phyloP scores from a whole-genome alignment of 75 land plant species.

The Azolla pinnata region DNA sequence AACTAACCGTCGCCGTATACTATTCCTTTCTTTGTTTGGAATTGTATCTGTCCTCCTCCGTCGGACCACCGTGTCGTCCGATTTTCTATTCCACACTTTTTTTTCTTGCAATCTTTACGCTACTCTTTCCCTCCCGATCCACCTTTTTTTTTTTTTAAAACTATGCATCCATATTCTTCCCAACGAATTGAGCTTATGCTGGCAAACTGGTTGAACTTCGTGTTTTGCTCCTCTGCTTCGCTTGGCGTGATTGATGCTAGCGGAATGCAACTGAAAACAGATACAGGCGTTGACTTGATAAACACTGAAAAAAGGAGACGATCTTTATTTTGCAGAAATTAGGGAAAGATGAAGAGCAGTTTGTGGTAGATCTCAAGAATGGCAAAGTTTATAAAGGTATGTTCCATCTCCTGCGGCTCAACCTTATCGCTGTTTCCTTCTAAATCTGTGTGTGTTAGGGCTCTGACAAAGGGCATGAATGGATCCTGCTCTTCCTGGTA shows the following conservation, averaged over 20 bases:
- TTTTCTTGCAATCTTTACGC: too few species aligned
- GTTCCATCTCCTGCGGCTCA: neutral
- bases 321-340: slow-evolving; percentile 48
- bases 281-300: neutral
- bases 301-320: neutral
- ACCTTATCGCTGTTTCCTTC: too few species aligned
- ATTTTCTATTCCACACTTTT: neutral
- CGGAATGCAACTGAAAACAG: neutral
- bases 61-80: neutral
- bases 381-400: slow-evolving; percentile 58
- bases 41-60: neutral
- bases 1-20: neutral
- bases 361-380: slow-evolving; percentile 81
- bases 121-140: too few species aligned
- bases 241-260: neutral
- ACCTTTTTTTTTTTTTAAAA: neutral
- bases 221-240: too few species aligned
- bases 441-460: too few species aligned
- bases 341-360: slow-evolving; percentile 67
- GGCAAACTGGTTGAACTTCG: too few species aligned
- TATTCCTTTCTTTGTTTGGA: slow-evolving; percentile 10
- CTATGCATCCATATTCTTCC: neutral
- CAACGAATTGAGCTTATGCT: neutral
- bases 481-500: too few species aligned
- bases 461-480: too few species aligned